These are phyloP conservation scores for Mortierella sp. DNA, from an alignment of 371 early-diverging fungal species.

Conservation along the genomic window DNA sequence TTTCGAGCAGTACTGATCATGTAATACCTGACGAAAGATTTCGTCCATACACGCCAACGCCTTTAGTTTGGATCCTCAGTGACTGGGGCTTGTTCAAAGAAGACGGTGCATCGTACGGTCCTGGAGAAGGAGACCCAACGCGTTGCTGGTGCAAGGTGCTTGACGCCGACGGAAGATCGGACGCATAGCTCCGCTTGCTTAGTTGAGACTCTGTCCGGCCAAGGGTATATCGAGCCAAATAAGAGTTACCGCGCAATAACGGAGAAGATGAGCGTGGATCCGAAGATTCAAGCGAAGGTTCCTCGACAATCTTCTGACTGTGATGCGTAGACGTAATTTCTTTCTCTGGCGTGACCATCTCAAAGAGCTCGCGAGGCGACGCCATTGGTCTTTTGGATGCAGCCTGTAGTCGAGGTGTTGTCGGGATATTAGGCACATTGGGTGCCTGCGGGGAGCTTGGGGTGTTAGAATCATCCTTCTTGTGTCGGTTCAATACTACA, in stretches of 20 bases:
- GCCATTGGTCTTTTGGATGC: conserved; percentile 16
- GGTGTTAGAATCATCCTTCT: neutral
- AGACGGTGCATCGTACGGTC: neutral
- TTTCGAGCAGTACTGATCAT: neutral
- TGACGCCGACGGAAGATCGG: conserved; percentile 4
- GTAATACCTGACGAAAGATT: neutral
- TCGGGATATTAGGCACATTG: conserved; percentile 8
- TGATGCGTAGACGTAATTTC: too few relatives aligned
- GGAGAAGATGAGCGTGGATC: neutral
- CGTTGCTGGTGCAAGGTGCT: neutral
- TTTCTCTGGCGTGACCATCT: conserved; percentile 28
- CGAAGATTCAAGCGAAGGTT: neutral
- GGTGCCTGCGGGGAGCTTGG: conserved; percentile 38
- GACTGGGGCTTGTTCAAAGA: neutral
- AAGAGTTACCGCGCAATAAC: neutral
- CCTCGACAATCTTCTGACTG: neutral
- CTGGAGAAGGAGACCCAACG: neutral
- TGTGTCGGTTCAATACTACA: neutral
- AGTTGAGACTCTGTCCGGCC: conserved; percentile 23
- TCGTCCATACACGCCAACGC: neutral
- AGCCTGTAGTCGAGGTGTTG: conserved; percentile 19
- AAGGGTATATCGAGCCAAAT: neutral
- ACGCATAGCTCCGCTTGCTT: conserved; percentile 43
- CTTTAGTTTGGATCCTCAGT: conserved; percentile 14
- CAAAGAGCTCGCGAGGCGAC: conserved; percentile 46